Percentiles rank a stretch among this genome's conserved stretches.
Evolutionary conservation across 768 basidiomycete genomes (phyloP).

Genomic region (Omphalotus guepiniiformis): DNA sequence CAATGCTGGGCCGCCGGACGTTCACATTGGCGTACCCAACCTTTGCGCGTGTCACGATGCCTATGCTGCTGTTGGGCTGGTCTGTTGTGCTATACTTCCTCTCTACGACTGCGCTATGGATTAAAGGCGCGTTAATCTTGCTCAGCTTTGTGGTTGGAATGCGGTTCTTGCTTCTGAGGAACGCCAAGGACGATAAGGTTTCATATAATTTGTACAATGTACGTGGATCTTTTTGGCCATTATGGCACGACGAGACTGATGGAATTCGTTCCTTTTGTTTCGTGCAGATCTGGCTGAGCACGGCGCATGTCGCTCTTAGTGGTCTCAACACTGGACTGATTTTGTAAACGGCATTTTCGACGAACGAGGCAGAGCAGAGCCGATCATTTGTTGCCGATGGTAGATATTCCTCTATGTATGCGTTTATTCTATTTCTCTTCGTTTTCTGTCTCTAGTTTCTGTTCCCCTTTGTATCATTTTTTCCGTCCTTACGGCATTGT

Average conservation of each 20-base stretch:
- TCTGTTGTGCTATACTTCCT: not conserved
- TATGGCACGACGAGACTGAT: not conserved
- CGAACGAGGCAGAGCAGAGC: too few species aligned
- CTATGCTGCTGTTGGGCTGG: not conserved
- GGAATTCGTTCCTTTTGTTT: too few species aligned
- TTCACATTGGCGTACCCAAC: conserved; percentile 29
- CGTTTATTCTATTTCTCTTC: too few species aligned
- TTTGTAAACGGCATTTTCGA: too few species aligned
- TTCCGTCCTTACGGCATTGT: too few species aligned
- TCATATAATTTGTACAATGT: conserved; percentile 10
- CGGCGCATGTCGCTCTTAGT: not conserved
- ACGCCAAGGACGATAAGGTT: conserved; percentile 1
- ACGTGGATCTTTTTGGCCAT: not conserved
- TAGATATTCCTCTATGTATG: too few species aligned
- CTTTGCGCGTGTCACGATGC: conserved; percentile 19
- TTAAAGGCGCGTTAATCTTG: not conserved
- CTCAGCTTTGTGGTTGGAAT: not conserved
- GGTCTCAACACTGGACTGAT: too few species aligned
- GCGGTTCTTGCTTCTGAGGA: conserved; percentile 1
- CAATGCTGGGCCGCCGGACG: conserved; percentile 23
- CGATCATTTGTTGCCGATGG: too few species aligned
- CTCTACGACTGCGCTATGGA: not conserved
- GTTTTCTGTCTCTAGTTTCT: too few species aligned
- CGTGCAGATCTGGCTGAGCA: not conserved
- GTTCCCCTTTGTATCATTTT: too few species aligned